Percentiles rank a stretch among this genome's conserved stretches.
phyloP scores from a whole-genome alignment of 495 filamentous ascomycete species.

The Daldinia grandis region DNA sequence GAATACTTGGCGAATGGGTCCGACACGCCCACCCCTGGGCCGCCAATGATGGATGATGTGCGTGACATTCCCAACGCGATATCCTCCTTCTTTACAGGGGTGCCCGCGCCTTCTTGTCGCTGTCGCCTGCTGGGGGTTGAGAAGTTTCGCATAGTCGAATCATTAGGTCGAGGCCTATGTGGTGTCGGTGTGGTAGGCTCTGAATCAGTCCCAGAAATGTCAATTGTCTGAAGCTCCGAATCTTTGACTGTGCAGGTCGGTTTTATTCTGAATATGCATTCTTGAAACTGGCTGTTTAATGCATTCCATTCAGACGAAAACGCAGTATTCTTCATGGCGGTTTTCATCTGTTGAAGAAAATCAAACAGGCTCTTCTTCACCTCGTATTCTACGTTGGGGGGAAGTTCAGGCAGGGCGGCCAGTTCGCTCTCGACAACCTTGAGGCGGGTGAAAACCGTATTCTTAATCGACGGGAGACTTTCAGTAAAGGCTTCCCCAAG shows the following conservation, averaged over 20 bases:
- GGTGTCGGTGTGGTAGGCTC: constrained; percentile 35
- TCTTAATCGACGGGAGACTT: constrained; percentile 65
- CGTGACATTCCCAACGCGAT: constrained; percentile 14
- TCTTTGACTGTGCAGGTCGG: constrained; percentile 55
- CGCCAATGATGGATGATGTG: constrained; percentile 24
- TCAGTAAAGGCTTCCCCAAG: constrained; percentile 40
- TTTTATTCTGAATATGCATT: constrained; percentile 50
- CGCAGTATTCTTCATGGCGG: constrained; percentile 42
- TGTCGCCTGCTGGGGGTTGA: constrained; percentile 31
- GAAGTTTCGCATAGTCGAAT: constrained; percentile 35
- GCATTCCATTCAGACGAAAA: constrained; percentile 46
- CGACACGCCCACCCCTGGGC: not conserved
- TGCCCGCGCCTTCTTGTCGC: constrained; percentile 19
- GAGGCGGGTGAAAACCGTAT: constrained; percentile 63
- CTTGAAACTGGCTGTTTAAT: constrained; percentile 49
- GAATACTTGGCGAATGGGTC: constrained; percentile 34
- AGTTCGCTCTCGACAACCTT: constrained; percentile 58
- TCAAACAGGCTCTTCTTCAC: constrained; percentile 53
- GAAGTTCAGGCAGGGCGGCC: constrained; percentile 62
- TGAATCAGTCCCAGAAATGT: constrained; percentile 42
- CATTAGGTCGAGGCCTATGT: constrained; percentile 33
- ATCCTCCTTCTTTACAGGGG: constrained; percentile 35
- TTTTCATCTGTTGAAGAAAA: constrained; percentile 53
- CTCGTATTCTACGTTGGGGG: constrained; percentile 58
- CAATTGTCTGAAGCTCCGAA: constrained; percentile 40